These are phyloP conservation scores for Glutinoglossum americanum DNA, from an alignment of 495 filamentous ascomycete genomes.

Conservation along the genomic window DNA sequence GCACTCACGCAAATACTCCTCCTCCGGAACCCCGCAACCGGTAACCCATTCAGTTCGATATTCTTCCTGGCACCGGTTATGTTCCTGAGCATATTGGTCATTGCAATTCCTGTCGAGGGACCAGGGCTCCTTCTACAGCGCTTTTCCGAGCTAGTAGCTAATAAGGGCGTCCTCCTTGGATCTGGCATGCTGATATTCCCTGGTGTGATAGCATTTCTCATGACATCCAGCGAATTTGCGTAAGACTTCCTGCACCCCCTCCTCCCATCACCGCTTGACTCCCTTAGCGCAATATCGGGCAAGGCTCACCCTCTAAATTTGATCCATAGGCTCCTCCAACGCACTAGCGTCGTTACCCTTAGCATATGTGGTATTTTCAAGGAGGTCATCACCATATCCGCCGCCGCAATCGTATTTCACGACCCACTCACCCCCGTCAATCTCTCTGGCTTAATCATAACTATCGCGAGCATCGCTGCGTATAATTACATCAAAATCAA, in stretches of 20 bases:
- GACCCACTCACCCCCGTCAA: constrained; percentile 83
- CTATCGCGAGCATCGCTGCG: constrained; percentile 59
- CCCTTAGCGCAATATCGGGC: background rate
- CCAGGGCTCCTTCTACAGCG: constrained; percentile 40
- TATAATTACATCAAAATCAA: constrained; percentile 92
- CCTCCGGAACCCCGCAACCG: constrained; percentile 81
- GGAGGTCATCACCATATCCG: constrained; percentile 89
- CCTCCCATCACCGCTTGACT: background rate
- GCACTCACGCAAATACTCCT: constrained; percentile 89
- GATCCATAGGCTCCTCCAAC: constrained; percentile 39
- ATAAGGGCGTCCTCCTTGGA: constrained; percentile 39
- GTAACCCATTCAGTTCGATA: constrained; percentile 90
- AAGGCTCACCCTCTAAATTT: background rate
- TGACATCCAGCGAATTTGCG: constrained; percentile 93
- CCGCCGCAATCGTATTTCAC: constrained; percentile 72
- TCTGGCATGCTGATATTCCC: constrained; percentile 62
- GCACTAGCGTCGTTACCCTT: constrained; percentile 87
- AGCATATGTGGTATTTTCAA: constrained; percentile 98
- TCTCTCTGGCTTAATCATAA: constrained; percentile 66
- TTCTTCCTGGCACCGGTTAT: constrained; percentile 94
- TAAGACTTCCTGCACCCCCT: background rate
- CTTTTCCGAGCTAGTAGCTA: constrained; percentile 33
- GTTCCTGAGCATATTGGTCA: constrained; percentile 61
- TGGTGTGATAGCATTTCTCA: constrained; percentile 77
- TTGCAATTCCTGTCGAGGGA: constrained; percentile 78